These are phyloP conservation scores for Penicillium coffeae DNA, from an alignment of 495 filamentous ascomycete species.

Conservation along the genomic window DNA sequence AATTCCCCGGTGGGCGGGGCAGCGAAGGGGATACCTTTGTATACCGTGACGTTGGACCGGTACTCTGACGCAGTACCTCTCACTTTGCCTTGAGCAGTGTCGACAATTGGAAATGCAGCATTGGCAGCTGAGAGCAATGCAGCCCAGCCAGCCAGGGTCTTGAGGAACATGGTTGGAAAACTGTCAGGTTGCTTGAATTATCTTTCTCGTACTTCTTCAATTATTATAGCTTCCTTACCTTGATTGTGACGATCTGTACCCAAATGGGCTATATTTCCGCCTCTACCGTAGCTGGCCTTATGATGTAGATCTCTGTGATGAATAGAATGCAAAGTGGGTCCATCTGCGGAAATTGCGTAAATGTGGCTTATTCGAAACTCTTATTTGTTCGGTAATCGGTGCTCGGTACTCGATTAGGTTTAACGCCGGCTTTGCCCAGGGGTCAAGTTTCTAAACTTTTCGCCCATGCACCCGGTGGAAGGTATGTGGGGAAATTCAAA, in stretches of 20 bases:
- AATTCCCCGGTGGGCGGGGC: conserved; percentile 23
- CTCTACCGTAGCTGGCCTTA: background rate
- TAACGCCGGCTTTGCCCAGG: background rate
- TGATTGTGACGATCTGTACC: no score
- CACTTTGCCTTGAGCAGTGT: background rate
- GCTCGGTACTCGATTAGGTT: background rate
- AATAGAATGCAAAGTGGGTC: no score
- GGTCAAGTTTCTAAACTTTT: background rate
- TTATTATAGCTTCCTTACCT: background rate
- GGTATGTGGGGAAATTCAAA: no score
- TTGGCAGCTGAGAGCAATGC: background rate
- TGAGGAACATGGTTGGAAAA: background rate
- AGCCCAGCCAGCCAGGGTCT: background rate
- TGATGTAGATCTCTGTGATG: no score
- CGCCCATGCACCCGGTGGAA: no score
- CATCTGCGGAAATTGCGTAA: no score
- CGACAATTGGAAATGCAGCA: background rate
- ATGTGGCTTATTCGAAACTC: no score
- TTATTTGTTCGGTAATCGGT: background rate
- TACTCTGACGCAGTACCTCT: background rate
- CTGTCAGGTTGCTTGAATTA: background rate
- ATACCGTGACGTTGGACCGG: conserved; percentile 20
- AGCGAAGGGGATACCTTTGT: conserved; percentile 27
- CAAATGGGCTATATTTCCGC: background rate
- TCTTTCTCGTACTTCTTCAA: background rate